These are phyloP conservation scores for Pythium biforme DNA, from an alignment of 352 stramenopile genomes.

Conservation along the genomic window DNA sequence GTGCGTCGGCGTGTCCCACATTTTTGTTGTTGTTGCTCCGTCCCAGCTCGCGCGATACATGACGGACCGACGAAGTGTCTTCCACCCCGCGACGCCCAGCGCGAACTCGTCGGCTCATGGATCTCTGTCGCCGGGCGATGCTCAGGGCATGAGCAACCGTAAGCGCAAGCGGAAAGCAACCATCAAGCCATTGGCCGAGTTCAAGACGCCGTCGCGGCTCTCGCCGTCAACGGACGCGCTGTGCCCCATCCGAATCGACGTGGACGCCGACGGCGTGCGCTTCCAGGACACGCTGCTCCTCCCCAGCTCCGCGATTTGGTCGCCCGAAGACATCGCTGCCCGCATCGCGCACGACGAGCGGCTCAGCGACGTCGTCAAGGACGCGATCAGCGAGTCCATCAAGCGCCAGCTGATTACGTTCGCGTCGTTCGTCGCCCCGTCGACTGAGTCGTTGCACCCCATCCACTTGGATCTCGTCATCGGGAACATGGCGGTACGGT, in stretches of 20 bases:
- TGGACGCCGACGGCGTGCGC: slow-evolving; percentile 68
- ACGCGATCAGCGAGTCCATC: slow-evolving; percentile 70
- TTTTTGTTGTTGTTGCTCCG: background rate
- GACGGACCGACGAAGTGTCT: slow-evolving; percentile 28
- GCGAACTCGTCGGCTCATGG: background rate
- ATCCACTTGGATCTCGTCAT: slow-evolving; percentile 77
- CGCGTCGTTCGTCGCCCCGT: slow-evolving; percentile 38
- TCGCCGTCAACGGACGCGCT: slow-evolving; percentile 41
- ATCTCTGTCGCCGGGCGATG: background rate
- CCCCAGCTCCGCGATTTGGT: slow-evolving; percentile 40
- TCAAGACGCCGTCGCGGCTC: slow-evolving; percentile 21
- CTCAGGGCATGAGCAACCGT: slow-evolving; percentile 22
- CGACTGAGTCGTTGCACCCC: slow-evolving; percentile 42
- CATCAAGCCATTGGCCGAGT: slow-evolving; percentile 32
- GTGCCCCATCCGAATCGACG: slow-evolving; percentile 73
- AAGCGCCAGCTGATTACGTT: slow-evolving; percentile 67
- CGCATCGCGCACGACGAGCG: slow-evolving; percentile 65
- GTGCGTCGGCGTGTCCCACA: slow-evolving; percentile 12
- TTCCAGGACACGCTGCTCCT: slow-evolving; percentile 80
- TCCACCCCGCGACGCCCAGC: slow-evolving; percentile 15
- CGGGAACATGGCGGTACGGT: slow-evolving; percentile 55
- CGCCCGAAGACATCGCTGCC: slow-evolving; percentile 52
- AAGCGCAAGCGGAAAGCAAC: slow-evolving; percentile 67
- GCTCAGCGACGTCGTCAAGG: slow-evolving; percentile 46
- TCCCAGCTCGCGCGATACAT: slow-evolving; percentile 29